A percentile compares a stretch with the other conserved stretches of the same genome.
Conservation (phyloP, 148 eudicot species). For the Persicaria tinctoria region DNA sequence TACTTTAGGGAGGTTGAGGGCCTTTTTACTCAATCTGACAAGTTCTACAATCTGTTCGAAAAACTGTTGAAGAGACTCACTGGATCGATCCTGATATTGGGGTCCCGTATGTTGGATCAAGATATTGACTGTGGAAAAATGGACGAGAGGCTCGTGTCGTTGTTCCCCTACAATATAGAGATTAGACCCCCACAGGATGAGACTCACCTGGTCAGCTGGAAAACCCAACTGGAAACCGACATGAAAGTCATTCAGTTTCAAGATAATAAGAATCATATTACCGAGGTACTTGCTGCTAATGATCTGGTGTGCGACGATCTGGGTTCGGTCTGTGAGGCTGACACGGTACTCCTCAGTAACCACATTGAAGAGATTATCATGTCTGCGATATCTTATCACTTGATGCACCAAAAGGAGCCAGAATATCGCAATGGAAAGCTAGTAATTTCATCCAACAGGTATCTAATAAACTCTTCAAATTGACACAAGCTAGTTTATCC, state of each 20-base stretch:
- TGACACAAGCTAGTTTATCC: too few species aligned
- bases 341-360: conserved; percentile 56
- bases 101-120: conserved; percentile 51
- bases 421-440: conserved; percentile 86
- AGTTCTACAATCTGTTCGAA: conserved; percentile 51
- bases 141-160: conserved; percentile 41
- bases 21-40: conserved; percentile 55
- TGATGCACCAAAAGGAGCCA: conserved; percentile 69
- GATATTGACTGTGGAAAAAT: conserved; percentile 36
- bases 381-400: conserved; percentile 75
- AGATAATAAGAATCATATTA: conserved; percentile 78
- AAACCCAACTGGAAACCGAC: conserved; percentile 64
- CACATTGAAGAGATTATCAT: conserved; percentile 76
- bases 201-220: conserved; percentile 54
- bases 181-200: conserved; percentile 78
- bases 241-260: conserved; percentile 62
- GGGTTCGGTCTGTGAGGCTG: conserved; percentile 56
- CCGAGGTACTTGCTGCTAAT: conserved; percentile 76
- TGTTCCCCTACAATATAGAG: conserved; percentile 71
- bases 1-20: conserved; percentile 74
- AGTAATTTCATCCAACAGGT: conserved; percentile 71
- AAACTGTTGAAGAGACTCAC: conserved; percentile 47
- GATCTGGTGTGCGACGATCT: conserved; percentile 82
- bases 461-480: background rate
- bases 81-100: conserved; percentile 68